Conservation (phyloP, 208 protist genomes). For the Crithidia thermophila region DNA sequence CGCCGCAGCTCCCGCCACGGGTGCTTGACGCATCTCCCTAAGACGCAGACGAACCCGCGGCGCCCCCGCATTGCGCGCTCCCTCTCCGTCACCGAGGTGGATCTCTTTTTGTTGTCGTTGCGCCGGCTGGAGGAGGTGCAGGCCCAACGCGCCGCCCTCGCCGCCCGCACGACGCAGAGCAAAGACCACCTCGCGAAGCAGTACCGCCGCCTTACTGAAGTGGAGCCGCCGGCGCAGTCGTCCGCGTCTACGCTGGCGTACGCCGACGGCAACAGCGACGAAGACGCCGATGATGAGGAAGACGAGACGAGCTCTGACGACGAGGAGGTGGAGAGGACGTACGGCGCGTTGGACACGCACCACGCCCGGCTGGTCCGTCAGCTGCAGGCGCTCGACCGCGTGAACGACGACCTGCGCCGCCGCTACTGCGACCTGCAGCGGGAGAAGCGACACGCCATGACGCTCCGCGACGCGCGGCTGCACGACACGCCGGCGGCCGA, state of each 20-base stretch:
- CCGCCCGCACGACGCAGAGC: neutral
- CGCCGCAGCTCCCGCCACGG: too few relatives aligned
- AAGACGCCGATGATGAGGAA: neutral
- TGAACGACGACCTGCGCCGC: constrained; percentile 18
- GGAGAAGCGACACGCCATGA: constrained; percentile 10
- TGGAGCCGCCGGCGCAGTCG: neutral
- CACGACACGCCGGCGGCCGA: too few relatives aligned
- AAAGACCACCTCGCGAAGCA: neutral
- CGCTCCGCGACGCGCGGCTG: constrained; percentile 13
- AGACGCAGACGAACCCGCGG: too few relatives aligned
- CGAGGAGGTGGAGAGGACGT: neutral
- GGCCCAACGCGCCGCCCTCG: neutral
- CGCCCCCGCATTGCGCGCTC: too few relatives aligned
- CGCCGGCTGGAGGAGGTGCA: constrained; percentile 6
- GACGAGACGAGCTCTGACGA: neutral
- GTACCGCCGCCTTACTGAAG: neutral
- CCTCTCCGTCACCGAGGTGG: neutral
- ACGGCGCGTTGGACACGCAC: neutral
- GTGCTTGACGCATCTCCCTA: too few relatives aligned
- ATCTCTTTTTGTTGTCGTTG: neutral
- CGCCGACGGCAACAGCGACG: too few relatives aligned
- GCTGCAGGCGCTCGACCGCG: constrained; percentile 17
- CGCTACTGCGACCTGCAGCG: constrained; percentile 5
- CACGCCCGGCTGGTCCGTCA: constrained; percentile 4
- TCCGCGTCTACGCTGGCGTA: neutral